A percentile compares a stretch with the other conserved stretches of the same genome.
Evolutionary conservation across 768 basidiomycete genomes (phyloP).

Genomic region (Dendrothele bispora): DNA sequence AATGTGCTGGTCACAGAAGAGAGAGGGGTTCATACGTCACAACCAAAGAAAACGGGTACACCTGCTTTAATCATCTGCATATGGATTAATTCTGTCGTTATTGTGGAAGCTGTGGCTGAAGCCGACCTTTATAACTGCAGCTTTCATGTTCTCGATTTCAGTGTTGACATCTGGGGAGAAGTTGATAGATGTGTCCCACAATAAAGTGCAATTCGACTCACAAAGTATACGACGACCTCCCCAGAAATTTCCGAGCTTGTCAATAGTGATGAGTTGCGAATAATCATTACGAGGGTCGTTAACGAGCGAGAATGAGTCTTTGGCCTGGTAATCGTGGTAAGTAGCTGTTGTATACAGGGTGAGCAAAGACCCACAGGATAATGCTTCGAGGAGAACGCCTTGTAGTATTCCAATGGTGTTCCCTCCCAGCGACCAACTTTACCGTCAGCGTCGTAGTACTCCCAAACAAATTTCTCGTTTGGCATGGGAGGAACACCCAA

Average conservation of each 20-base stretch:
- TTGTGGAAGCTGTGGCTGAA: not conserved
- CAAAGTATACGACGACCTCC: conserved; percentile 83
- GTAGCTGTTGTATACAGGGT: not conserved
- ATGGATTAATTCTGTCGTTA: not conserved
- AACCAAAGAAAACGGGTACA: conserved; percentile 92
- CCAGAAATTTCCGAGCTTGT: conserved; percentile 92
- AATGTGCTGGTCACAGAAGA: too few relatives aligned
- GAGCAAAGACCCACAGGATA: conserved; percentile 43
- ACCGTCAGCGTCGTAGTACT: conserved; percentile 81
- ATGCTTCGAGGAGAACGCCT: conserved; percentile 56
- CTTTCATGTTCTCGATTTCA: conserved; percentile 77
- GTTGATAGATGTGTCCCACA: not conserved
- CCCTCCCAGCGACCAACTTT: conserved; percentile 77
- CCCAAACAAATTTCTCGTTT: conserved; percentile 76
- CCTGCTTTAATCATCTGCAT: conserved; percentile 77
- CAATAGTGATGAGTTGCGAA: conserved; percentile 84
- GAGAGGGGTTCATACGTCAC: too few relatives aligned
- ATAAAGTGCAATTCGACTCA: too few relatives aligned
- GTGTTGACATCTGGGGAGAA: conserved; percentile 79
- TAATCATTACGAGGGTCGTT: conserved; percentile 91
- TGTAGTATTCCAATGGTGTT: conserved; percentile 80
- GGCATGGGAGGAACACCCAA: conserved; percentile 85
- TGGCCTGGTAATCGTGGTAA: conserved; percentile 40
- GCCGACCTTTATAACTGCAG: conserved; percentile 68
- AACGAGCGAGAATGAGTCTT: conserved; percentile 88